phyloP scores from a whole-genome alignment of 352 stramenopile species.

The Phytophthora citricola region DNA sequence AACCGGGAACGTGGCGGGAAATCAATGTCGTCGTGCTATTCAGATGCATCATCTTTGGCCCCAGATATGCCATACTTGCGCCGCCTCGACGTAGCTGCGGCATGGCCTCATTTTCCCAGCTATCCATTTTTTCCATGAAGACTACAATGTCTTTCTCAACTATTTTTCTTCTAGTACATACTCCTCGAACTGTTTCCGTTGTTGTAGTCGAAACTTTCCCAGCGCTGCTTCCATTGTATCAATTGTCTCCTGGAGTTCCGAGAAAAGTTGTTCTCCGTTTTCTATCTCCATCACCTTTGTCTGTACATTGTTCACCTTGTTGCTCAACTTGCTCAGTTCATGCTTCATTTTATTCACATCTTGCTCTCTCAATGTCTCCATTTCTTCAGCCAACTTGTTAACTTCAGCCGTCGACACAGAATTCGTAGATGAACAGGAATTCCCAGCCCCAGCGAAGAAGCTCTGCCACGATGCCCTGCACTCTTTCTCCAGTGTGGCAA shows the following conservation, averaged over 20 bases:
- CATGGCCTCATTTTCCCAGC: slow-evolving; percentile 38
- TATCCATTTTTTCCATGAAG: slow-evolving; percentile 53
- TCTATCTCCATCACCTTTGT: slow-evolving; percentile 56
- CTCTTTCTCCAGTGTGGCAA: slow-evolving; percentile 59
- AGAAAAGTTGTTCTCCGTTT: slow-evolving; percentile 51
- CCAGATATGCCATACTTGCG: slow-evolving; percentile 11
- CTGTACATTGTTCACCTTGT: slow-evolving; percentile 38
- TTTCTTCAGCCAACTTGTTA: slow-evolving; percentile 57
- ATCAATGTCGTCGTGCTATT: slow-evolving; percentile 11
- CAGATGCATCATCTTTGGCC: slow-evolving; percentile 4
- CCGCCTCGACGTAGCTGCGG: slow-evolving; percentile 14
- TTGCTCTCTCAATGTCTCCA: slow-evolving; percentile 30
- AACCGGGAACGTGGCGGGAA: neutral
- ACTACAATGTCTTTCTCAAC: slow-evolving; percentile 56
- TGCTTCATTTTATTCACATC: slow-evolving; percentile 45
- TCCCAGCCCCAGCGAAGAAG: slow-evolving; percentile 51
- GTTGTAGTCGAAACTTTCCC: slow-evolving; percentile 39
- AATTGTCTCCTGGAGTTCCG: slow-evolving; percentile 61
- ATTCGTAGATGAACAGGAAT: slow-evolving; percentile 6
- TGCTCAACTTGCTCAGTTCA: slow-evolving; percentile 41
- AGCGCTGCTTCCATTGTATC: slow-evolving; percentile 57
- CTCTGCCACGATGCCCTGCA: slow-evolving; percentile 51
- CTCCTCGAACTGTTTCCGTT: slow-evolving; percentile 51
- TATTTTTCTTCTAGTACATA: slow-evolving; percentile 62
- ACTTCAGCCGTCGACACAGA: slow-evolving; percentile 34